Percentiles rank a stretch among this genome's conserved stretches.
phyloP scores from a whole-genome alignment of 2,329 filamentous ascomycete species.

The Penicillium sp. region DNA sequence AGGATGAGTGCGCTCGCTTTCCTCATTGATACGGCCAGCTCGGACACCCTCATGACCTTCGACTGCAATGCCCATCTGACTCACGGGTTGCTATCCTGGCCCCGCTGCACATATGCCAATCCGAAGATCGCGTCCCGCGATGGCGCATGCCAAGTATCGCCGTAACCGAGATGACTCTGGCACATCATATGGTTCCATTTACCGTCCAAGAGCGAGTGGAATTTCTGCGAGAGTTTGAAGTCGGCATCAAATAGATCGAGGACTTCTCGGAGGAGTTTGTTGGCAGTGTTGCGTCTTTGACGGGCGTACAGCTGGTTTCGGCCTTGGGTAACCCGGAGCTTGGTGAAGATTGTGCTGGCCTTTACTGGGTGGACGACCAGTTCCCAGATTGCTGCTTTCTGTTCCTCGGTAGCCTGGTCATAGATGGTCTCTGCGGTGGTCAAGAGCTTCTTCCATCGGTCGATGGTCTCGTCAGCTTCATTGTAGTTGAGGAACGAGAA shows the following conservation, averaged over 20 bases:
- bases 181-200: conserved; percentile 66
- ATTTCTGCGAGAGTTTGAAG: conserved; percentile 55
- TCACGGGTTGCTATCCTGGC: conserved; percentile 16
- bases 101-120: conserved; percentile 14
- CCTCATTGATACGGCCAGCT: conserved; percentile 16
- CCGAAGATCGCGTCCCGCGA: conserved; percentile 47
- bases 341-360: conserved; percentile 57
- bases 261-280: conserved; percentile 54
- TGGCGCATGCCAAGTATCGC: conserved; percentile 60
- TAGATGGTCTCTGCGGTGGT: conserved; percentile 58
- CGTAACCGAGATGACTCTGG: conserved; percentile 55
- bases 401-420: conserved; percentile 50
- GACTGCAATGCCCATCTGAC: conserved; percentile 17
- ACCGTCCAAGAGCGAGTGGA: conserved; percentile 58
- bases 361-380: conserved; percentile 61
- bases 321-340: conserved; percentile 53
- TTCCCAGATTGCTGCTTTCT: conserved; percentile 62
- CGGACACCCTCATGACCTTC: conserved; percentile 16
- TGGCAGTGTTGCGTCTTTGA: conserved; percentile 59
- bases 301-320: conserved; percentile 56
- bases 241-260: conserved; percentile 58
- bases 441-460: conserved; percentile 56
- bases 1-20: conserved; percentile 16
- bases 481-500: conserved; percentile 65
- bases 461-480: conserved; percentile 60